phyloP scores from a whole-genome alignment of 2,329 filamentous ascomycete genomes.

The Phaeoacremonium minimum region DNA sequence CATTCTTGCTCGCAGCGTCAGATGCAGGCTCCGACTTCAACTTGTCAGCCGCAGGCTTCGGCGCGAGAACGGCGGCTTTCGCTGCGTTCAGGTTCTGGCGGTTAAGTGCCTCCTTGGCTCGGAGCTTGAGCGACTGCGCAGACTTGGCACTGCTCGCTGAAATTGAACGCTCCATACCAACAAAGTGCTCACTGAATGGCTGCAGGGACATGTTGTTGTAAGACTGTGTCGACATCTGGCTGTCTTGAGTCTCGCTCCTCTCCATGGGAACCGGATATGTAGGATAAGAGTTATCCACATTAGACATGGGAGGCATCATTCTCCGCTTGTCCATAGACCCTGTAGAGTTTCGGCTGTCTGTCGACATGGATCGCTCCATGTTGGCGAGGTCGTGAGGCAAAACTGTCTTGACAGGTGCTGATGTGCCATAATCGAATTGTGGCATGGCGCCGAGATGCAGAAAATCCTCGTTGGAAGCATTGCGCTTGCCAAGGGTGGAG shows the following conservation, averaged over 20 bases:
- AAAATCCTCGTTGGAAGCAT: slow-evolving; percentile 22
- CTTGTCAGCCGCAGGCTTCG: slow-evolving; percentile 34
- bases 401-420: slow-evolving; percentile 9
- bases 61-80: slow-evolving; percentile 28
- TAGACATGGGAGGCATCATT: background rate
- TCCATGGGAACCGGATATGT: slow-evolving; percentile 5
- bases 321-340: slow-evolving; percentile 1
- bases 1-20: slow-evolving; percentile 17
- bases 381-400: slow-evolving; percentile 6
- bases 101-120: slow-evolving; percentile 41
- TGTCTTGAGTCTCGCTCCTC: slow-evolving; percentile 2
- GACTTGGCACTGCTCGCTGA: slow-evolving; percentile 46
- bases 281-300: slow-evolving; percentile 1
- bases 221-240: slow-evolving; percentile 1
- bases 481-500: slow-evolving; percentile 20
- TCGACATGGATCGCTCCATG: slow-evolving; percentile 41
- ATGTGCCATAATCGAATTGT: slow-evolving; percentile 10
- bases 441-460: slow-evolving; percentile 4
- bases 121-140: slow-evolving; percentile 36
- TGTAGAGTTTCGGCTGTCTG: slow-evolving; percentile 3
- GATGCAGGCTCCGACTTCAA: slow-evolving; percentile 13
- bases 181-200: background rate
- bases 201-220: slow-evolving; percentile 3
- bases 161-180: slow-evolving; percentile 35
- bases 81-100: slow-evolving; percentile 39